phyloP scores from a whole-genome alignment of 164 flowering plant species.

The Amborella trichopoda region DNA sequence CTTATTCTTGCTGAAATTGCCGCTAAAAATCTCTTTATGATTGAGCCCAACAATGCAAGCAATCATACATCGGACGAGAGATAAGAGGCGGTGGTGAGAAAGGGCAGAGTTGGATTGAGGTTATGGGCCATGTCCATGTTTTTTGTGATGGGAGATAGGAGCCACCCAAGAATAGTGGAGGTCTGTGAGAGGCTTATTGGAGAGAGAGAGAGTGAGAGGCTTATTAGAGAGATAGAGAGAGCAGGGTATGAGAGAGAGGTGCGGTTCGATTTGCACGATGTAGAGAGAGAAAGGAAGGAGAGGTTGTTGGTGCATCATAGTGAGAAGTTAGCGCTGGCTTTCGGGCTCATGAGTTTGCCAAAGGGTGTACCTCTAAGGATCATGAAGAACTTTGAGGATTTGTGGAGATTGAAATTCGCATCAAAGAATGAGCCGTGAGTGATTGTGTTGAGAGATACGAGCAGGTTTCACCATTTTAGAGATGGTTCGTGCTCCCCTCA shows the following conservation, averaged over 20 bases:
- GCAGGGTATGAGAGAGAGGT: constrained; percentile 31
- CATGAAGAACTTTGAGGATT: no score
- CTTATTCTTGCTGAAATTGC: constrained; percentile 59
- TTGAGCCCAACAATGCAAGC: constrained; percentile 65
- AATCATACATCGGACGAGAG: constrained; percentile 57
- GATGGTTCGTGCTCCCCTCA: no score
- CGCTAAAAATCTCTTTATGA: constrained; percentile 42
- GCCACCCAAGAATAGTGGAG: constrained; percentile 43
- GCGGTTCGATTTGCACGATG: constrained; percentile 27
- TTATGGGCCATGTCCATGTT: constrained; percentile 45
- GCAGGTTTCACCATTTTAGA: no score
- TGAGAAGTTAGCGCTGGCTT: constrained; percentile 3
- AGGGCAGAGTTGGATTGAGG: constrained; percentile 78
- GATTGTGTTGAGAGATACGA: no score
- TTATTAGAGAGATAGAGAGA: no score
- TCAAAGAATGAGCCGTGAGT: no score
- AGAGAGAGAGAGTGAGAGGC: no score
- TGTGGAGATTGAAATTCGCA: constrained; percentile 66
- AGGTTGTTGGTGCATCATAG: neutral
- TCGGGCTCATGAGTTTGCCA: neutral
- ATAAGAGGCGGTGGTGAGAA: constrained; percentile 56
- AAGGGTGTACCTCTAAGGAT: neutral
- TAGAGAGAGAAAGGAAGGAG: constrained; percentile 1
- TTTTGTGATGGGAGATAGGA: constrained; percentile 63
- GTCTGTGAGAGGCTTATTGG: constrained; percentile 31